These are phyloP conservation scores for Cercophora newfieldiana DNA, from an alignment of 495 filamentous ascomycete genomes.

Conservation along the genomic window DNA sequence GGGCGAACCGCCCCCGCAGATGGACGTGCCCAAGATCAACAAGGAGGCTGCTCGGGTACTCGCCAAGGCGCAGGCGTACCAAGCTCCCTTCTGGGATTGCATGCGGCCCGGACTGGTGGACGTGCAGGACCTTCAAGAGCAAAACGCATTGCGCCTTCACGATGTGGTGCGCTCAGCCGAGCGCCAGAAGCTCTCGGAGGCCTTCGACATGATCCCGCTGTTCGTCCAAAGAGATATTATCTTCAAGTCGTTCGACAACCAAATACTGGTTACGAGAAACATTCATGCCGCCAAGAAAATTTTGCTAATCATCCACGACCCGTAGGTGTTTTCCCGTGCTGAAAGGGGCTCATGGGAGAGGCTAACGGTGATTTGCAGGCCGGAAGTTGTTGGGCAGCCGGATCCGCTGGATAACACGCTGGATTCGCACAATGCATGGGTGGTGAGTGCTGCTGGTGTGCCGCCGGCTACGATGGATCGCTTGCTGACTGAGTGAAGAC, in stretches of 20 bases:
- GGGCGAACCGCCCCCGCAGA: slow-evolving; percentile 85
- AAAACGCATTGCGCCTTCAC: slow-evolving; percentile 41
- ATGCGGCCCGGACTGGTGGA: slow-evolving; percentile 55
- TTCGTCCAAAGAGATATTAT: slow-evolving; percentile 69
- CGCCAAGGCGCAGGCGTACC: slow-evolving; percentile 51
- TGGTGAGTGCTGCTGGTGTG: slow-evolving; percentile 64
- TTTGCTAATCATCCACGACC: slow-evolving; percentile 78
- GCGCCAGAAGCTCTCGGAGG: slow-evolving; percentile 63
- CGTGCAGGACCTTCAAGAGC: slow-evolving; percentile 38
- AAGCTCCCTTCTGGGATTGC: slow-evolving; percentile 62
- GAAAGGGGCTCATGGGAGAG: not conserved
- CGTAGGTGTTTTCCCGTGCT: slow-evolving; percentile 52
- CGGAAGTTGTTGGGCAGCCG: slow-evolving; percentile 67
- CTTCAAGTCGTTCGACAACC: slow-evolving; percentile 79
- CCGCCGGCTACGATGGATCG: not conserved
- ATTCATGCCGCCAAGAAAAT: slow-evolving; percentile 48
- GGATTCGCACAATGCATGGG: slow-evolving; percentile 78
- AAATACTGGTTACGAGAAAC: slow-evolving; percentile 75
- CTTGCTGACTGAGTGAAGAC: slow-evolving; percentile 56
- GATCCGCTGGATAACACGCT: slow-evolving; percentile 68
- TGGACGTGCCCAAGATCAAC: slow-evolving; percentile 49
- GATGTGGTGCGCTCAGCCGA: slow-evolving; percentile 79
- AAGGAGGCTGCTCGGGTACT: slow-evolving; percentile 51
- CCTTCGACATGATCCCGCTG: slow-evolving; percentile 72
- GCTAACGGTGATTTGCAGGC: slow-evolving; percentile 48